A percentile compares a stretch with the other conserved stretches of the same genome.
These are phyloP conservation scores for Pyrenophora graminea DNA, from an alignment of 2,329 filamentous ascomycete species.

Conservation along the genomic window DNA sequence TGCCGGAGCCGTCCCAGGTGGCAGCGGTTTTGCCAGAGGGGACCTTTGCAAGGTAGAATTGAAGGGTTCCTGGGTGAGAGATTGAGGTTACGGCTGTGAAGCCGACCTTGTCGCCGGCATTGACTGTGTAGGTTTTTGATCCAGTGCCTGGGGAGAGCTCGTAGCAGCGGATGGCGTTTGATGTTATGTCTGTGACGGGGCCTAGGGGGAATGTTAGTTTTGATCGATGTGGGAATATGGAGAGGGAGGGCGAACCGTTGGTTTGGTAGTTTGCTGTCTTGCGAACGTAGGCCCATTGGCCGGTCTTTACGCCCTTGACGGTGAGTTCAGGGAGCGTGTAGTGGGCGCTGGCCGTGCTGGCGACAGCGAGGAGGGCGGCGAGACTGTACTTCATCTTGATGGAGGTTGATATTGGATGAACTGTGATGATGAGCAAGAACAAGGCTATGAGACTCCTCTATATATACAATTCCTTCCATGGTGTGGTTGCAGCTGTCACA, in stretches of 20 bases:
- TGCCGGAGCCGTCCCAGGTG: constrained; percentile 39
- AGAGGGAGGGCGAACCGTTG: constrained; percentile 27
- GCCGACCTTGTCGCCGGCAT: constrained; percentile 36
- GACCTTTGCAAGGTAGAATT: constrained; percentile 47
- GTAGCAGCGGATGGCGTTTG: constrained; percentile 42
- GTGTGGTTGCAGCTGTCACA: background rate
- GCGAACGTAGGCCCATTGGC: constrained; percentile 43
- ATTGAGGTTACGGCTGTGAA: constrained; percentile 41
- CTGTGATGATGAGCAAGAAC: background rate
- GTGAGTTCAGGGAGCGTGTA: constrained; percentile 43
- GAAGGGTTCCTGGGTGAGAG: constrained; percentile 43
- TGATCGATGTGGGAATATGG: constrained; percentile 8
- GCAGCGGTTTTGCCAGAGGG: constrained; percentile 34
- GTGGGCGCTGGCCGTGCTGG: constrained; percentile 34
- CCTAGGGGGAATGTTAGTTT: constrained; percentile 10
- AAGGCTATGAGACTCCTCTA: background rate
- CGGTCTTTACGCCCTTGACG: constrained; percentile 25
- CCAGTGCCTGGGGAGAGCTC: constrained; percentile 25
- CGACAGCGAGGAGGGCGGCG: constrained; percentile 23
- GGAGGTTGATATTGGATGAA: background rate
- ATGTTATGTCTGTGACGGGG: constrained; percentile 32
- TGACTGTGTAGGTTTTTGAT: constrained; percentile 26
- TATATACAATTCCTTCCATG: constrained; percentile 8
- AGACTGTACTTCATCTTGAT: constrained; percentile 38
- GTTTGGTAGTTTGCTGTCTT: constrained; percentile 44